A percentile compares a stretch with the other conserved stretches of the same genome.
Conservation (phyloP, 108 stramenopile species). For the Nitzschia inconspicua region DNA sequence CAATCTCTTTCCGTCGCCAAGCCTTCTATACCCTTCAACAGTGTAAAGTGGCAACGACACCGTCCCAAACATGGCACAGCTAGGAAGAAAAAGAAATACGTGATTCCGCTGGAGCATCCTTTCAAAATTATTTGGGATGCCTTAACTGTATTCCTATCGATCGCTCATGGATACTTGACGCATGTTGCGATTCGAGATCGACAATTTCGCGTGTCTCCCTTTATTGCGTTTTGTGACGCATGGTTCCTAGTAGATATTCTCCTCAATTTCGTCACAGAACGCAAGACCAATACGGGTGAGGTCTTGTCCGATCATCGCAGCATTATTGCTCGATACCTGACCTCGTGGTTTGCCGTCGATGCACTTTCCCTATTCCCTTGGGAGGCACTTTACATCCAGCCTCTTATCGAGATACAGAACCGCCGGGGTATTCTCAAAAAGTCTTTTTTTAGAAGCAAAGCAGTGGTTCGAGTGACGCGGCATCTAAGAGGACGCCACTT, state of each 20-base stretch:
- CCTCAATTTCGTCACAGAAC: slow-evolving; percentile 81
- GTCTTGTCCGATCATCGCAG: slow-evolving; percentile 54
- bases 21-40: too few species aligned
- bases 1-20: too few species aligned
- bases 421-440: slow-evolving; percentile 62
- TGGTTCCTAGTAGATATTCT: slow-evolving; percentile 83
- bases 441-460: slow-evolving; percentile 77
- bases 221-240: slow-evolving; percentile 59
- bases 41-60: too few species aligned
- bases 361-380: slow-evolving; percentile 70
- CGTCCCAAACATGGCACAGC: background rate
- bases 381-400: slow-evolving; percentile 73
- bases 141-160: slow-evolving; percentile 64
- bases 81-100: slow-evolving; percentile 4
- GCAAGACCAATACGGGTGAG: slow-evolving; percentile 54
- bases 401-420: slow-evolving; percentile 78
- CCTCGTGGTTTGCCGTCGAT: slow-evolving; percentile 85
- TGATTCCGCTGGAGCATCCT: slow-evolving; percentile 79
- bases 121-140: slow-evolving; percentile 82
- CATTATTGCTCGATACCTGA: slow-evolving; percentile 84
- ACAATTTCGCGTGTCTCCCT: slow-evolving; percentile 34
- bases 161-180: slow-evolving; percentile 60
- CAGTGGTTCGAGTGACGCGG: slow-evolving; percentile 63
- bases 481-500: slow-evolving; percentile 70
- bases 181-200: slow-evolving; percentile 76